Conservation (phyloP, 306 rosid species). For the Vigna angularis region DNA sequence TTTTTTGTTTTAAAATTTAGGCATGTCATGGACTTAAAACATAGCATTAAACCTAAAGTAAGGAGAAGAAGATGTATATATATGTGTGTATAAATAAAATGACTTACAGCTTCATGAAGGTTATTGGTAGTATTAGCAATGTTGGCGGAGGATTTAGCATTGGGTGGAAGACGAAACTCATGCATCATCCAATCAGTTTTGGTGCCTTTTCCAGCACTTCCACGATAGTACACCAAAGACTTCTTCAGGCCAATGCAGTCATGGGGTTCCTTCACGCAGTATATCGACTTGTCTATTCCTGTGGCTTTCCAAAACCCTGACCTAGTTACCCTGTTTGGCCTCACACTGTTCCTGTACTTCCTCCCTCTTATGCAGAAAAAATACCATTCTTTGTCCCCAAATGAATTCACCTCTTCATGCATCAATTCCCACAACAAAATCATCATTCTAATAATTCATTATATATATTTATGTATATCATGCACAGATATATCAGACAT, state of each 20-base stretch:
- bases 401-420: conserved; percentile 52
- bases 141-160: conserved; percentile 16
- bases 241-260: conserved; percentile 86
- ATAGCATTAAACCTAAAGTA: too few relatives aligned
- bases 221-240: conserved; percentile 86
- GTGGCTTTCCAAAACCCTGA: conserved; percentile 95
- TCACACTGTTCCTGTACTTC: conserved; percentile 80
- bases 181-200: conserved; percentile 99
- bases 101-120: conserved; percentile 82
- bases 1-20: too few relatives aligned
- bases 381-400: conserved; percentile 71
- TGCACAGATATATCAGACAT: too few relatives aligned
- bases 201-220: conserved; percentile 92
- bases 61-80: background rate
- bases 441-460: too few relatives aligned
- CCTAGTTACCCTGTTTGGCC: conserved; percentile 80
- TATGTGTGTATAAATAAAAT: background rate
- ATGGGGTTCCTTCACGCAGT: conserved; percentile 52
- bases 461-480: too few relatives aligned
- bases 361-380: conserved; percentile 85
- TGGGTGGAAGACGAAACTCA: conserved; percentile 94
- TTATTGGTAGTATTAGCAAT: conserved; percentile 25
- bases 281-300: conserved; percentile 80
- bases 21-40: too few relatives aligned
- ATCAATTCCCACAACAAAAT: too few relatives aligned